Base-by-base conservation (phyloP, 495 filamentous ascomycete genomes). In the Penicillium argentinense region DNA sequence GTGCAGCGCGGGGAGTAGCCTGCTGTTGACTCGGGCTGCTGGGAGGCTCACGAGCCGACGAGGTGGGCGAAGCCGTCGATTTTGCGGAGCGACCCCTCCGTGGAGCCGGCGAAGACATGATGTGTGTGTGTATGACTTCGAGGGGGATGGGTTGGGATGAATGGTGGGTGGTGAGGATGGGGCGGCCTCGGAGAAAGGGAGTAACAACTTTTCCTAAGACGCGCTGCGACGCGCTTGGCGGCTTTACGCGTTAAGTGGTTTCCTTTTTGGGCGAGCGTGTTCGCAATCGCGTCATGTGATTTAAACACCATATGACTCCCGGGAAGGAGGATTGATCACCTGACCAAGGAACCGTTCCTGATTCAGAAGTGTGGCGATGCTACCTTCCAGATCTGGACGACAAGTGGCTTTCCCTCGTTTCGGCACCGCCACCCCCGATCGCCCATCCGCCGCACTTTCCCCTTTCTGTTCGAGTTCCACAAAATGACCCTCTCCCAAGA, bases 41-140 rank as follows among this genome's bases (percentile, higher is more conserved):
- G 12, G 59, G 62, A 5, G 55, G 55, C 53, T 72, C 63, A 29
- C 68, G 69, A 38, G 63, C 63, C n/a, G 70, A 72, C 34, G 69
- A 71, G 33, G 59, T 54, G 38, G 72, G 72, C 14, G 74, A 74
- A 16, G 69, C 54, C 17, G 69, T 67, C 27, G 70, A 60, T 45
- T 67, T 68, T 13, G 69, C 53, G 29, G 72, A 67, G 37, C 72
- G 72, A 54, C 70, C 68, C 38, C 70, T 66, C 53, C 69, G 61
- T 41, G 58, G 56, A 51, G 72, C 59, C 40, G 76, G 76, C 27
- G 76, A 78, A 57, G 76, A 77, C 76, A 79, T 79, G 37, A 45
- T 61, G 49, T 44, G 38, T 45, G 29, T 33, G 36, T 30, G 19
- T 42, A 47, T 48, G 44, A 45, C 42, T 50, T 49, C 34, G 42